Evolutionary conservation across 306 rosid genomes (phyloP).

Genomic region (Quercus dentata): DNA sequence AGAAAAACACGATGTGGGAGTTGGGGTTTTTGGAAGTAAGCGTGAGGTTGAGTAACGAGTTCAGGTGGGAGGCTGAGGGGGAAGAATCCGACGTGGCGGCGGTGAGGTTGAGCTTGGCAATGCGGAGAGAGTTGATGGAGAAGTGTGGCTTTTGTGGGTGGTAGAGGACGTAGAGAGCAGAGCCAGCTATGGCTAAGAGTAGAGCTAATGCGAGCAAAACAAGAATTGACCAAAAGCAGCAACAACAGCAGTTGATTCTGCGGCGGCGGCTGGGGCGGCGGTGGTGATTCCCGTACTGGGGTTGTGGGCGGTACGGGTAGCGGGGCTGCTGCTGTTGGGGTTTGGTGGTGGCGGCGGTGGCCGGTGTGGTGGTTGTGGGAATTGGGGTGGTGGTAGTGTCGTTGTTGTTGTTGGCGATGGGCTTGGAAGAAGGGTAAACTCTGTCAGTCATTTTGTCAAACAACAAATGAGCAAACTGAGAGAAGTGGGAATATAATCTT

Average conservation of each 20-base stretch:
- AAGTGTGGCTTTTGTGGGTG: conserved; percentile 87
- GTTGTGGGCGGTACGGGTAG: conserved; percentile 65
- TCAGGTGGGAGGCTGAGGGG: conserved; percentile 63
- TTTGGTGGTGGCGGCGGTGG: conserved; percentile 33
- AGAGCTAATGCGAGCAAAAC: conserved; percentile 45
- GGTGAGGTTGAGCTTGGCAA: conserved; percentile 72
- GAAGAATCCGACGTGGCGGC: conserved; percentile 53
- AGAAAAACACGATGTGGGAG: conserved; percentile 72
- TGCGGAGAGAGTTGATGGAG: conserved; percentile 80
- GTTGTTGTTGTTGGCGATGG: conserved; percentile 7
- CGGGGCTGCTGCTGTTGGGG: conserved; percentile 40
- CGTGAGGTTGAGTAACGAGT: conserved; percentile 70
- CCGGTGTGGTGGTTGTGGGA: conserved; percentile 28
- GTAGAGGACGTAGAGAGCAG: conserved; percentile 77
- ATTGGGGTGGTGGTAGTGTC: conserved; percentile 19
- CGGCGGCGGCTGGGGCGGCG: conserved; percentile 52
- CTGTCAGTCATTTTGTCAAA: conserved; percentile 48
- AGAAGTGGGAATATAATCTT: background rate
- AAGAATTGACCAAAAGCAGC: conserved; percentile 88
- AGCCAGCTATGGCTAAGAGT: conserved; percentile 69
- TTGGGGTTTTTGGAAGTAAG: conserved; percentile 73
- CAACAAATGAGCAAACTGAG: background rate
- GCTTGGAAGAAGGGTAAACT: conserved; percentile 56
- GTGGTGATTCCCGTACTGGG: conserved; percentile 48
- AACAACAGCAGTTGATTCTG: conserved; percentile 84